Evolutionary conservation across 495 filamentous ascomycete genomes (phyloP).

Genomic region (Penicillium subrubescens): DNA sequence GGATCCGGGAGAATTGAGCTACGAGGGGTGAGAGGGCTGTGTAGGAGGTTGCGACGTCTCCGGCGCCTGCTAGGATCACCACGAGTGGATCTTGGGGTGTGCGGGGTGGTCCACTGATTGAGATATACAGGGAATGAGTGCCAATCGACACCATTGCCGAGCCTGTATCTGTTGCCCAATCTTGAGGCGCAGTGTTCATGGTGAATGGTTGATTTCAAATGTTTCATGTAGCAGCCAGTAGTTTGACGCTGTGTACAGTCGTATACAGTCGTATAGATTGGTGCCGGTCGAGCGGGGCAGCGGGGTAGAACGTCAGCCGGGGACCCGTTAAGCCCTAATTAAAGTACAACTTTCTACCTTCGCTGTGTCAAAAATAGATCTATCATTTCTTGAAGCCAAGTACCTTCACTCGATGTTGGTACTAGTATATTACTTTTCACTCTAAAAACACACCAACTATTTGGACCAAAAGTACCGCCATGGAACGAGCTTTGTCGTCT

Average conservation of each 20-base stretch:
- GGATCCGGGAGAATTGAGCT: conserved; percentile 26
- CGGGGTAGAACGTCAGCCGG: not conserved
- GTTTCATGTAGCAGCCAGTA: not conserved
- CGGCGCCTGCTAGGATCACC: conserved; percentile 48
- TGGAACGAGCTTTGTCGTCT: not conserved
- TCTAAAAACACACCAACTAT: not conserved
- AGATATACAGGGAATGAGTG: conserved; percentile 38
- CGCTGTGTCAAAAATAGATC: not conserved
- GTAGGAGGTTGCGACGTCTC: conserved; percentile 47
- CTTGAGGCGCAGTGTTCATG: conserved; percentile 2
- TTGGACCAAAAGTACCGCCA: not conserved
- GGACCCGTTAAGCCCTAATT: not conserved
- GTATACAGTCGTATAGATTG: not conserved
- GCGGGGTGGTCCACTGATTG: conserved; percentile 27
- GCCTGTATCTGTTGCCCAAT: conserved; percentile 9
- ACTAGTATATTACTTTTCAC: not conserved
- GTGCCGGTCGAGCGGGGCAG: conserved; percentile 4
- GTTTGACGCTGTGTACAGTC: not conserved
- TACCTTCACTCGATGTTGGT: not conserved
- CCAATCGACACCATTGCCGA: conserved; percentile 32
- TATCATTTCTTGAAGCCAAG: not conserved
- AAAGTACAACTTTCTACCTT: not conserved
- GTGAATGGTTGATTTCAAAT: not conserved
- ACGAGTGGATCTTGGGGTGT: conserved; percentile 35
- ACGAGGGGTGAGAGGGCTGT: conserved; percentile 39